Conservation (phyloP, 2,329 filamentous ascomycete genomes). For the Ophiosphaerella herpotricha region DNA sequence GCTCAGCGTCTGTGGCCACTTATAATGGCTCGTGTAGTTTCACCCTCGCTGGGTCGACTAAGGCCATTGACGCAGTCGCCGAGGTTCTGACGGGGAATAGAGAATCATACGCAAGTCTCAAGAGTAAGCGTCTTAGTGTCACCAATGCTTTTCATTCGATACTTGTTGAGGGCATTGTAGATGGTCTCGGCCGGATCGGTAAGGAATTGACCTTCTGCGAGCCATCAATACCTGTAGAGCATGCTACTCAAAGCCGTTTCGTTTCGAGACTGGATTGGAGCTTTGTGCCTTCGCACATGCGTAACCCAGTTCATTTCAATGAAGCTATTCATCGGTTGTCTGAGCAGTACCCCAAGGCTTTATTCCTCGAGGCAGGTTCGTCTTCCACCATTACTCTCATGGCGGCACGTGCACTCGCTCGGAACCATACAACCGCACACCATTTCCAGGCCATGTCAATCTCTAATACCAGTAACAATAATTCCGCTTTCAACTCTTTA, state of each 20-base stretch:
- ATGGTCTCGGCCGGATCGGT: slow-evolving; percentile 15
- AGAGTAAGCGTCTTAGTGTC: slow-evolving; percentile 21
- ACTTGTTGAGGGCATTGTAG: slow-evolving; percentile 31
- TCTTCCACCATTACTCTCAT: slow-evolving; percentile 33
- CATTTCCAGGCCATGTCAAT: slow-evolving; percentile 12
- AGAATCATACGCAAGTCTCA: not conserved
- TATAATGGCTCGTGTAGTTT: slow-evolving; percentile 44
- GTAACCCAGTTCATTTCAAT: slow-evolving; percentile 52
- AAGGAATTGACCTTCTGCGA: slow-evolving; percentile 38
- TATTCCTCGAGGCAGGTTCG: slow-evolving; percentile 30
- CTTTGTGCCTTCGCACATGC: slow-evolving; percentile 44
- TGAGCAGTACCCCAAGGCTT: slow-evolving; percentile 21
- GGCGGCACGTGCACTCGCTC: slow-evolving; percentile 30
- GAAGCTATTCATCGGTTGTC: slow-evolving; percentile 50
- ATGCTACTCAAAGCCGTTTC: not conserved
- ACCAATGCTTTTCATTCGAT: slow-evolving; percentile 31
- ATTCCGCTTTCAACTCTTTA: slow-evolving; percentile 13
- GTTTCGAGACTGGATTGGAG: not conserved
- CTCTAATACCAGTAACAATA: not conserved
- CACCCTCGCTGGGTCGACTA: slow-evolving; percentile 42
- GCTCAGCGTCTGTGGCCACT: slow-evolving; percentile 50
- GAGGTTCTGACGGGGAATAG: slow-evolving; percentile 8
- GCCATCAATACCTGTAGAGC: slow-evolving; percentile 38
- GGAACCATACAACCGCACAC: not conserved
- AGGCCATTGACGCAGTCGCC: slow-evolving; percentile 20